Conservation (phyloP, 2,329 filamentous ascomycete species). For the Thelonectria blattea region DNA sequence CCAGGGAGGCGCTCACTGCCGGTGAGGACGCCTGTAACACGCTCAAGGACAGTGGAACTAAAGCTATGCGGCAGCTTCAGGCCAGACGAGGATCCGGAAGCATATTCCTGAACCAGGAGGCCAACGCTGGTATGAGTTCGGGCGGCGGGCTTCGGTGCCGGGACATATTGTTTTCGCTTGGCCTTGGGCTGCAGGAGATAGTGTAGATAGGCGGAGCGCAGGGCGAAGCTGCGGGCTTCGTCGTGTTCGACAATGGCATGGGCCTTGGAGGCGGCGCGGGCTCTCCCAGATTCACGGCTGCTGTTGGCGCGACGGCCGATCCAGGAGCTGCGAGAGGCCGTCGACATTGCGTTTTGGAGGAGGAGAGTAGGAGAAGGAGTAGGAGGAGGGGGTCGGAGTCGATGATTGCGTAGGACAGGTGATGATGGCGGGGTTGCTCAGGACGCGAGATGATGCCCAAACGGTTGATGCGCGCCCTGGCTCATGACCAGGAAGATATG, state of each 20-base stretch:
- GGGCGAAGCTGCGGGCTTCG: conserved; percentile 89
- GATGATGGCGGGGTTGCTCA: conserved; percentile 31
- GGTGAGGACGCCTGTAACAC: conserved; percentile 79
- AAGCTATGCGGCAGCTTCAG: conserved; percentile 66
- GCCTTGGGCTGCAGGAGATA: conserved; percentile 91
- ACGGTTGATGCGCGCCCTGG: conserved; percentile 34
- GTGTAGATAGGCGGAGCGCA: conserved; percentile 88
- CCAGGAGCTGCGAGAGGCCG: conserved; percentile 55
- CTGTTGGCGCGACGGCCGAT: conserved; percentile 53
- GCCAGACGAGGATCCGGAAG: conserved; percentile 54
- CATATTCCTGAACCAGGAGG: conserved; percentile 88
- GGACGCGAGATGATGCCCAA: conserved; percentile 41
- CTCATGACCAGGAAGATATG: conserved; percentile 38
- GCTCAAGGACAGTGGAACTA: conserved; percentile 64
- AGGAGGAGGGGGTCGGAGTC: conserved; percentile 16
- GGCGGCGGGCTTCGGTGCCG: conserved; percentile 66
- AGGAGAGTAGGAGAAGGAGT: too few relatives aligned
- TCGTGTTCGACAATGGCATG: conserved; percentile 65
- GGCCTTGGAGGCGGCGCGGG: conserved; percentile 54
- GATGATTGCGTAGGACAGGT: not conserved
- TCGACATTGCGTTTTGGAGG: conserved; percentile 57
- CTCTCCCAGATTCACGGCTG: conserved; percentile 49
- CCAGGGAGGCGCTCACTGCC: conserved; percentile 85
- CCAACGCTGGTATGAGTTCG: conserved; percentile 75
- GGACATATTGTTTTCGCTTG: conserved; percentile 86